phyloP scores from a whole-genome alignment of 306 rosid species.

The Heteromeles arbutifolia region DNA sequence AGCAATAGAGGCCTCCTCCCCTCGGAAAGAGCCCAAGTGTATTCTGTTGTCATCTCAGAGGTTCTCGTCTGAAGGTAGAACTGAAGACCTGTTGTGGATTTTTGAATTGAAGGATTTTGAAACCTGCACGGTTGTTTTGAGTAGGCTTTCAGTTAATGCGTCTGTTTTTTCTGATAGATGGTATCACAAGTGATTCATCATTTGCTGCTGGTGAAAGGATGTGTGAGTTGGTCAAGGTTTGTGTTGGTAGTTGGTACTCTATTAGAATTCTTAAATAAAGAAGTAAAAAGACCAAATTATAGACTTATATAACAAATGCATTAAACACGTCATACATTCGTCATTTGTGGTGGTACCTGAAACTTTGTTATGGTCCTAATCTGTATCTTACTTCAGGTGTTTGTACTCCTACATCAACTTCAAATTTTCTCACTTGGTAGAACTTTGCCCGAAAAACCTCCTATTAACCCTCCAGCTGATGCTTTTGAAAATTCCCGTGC shows the following conservation, averaged over 20 bases:
- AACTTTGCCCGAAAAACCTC: conserved; percentile 72
- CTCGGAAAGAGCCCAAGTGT: conserved; percentile 61
- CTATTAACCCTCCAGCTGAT: conserved; percentile 49
- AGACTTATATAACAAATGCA: neutral
- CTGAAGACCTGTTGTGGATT: neutral
- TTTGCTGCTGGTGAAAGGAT: conserved; percentile 74
- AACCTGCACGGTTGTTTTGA: neutral
- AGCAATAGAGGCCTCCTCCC: conserved; percentile 89
- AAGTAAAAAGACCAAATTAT: neutral
- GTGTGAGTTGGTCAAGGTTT: conserved; percentile 83
- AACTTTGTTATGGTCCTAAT: conserved; percentile 1
- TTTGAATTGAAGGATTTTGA: neutral
- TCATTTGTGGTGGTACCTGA: neutral
- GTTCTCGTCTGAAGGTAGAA: conserved; percentile 46
- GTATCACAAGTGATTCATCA: conserved; percentile 55
- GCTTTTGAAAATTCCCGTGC: conserved; percentile 41
- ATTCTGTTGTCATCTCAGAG: conserved; percentile 48
- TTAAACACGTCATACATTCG: neutral
- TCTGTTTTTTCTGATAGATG: conserved; percentile 39
- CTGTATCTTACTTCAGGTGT: conserved; percentile 43
- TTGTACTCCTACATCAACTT: conserved; percentile 83
- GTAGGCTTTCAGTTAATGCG: neutral
- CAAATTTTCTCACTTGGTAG: conserved; percentile 74
- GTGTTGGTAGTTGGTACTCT: conserved; percentile 23
- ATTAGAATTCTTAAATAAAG: neutral